phyloP scores from a whole-genome alignment of 2,329 filamentous ascomycete genomes.

The Fusarium sacchari region DNA sequence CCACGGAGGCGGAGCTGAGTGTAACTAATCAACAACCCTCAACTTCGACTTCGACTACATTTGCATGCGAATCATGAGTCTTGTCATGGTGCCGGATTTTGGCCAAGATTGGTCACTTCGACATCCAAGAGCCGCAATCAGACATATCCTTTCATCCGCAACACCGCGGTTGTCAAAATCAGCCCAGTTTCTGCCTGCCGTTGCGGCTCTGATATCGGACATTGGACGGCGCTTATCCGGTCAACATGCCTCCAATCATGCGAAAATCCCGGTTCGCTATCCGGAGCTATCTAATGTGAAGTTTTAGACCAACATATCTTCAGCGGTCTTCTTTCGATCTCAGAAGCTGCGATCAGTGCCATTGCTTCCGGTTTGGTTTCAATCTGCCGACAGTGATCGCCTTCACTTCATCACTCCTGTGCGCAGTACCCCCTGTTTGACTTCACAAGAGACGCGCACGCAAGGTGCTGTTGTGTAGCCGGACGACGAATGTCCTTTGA shows the following conservation, averaged over 20 bases:
- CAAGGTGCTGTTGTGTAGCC: slow-evolving; percentile 21
- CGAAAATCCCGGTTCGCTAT: slow-evolving; percentile 3
- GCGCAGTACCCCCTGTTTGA: neutral
- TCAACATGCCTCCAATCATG: neutral
- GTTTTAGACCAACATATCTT: neutral
- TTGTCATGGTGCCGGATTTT: slow-evolving; percentile 4
- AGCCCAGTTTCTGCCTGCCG: neutral
- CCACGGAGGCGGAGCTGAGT: slow-evolving; percentile 2
- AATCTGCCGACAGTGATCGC: slow-evolving; percentile 3
- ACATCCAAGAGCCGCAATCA: slow-evolving; percentile 13
- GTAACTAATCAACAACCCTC: neutral
- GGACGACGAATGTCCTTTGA: slow-evolving; percentile 2
- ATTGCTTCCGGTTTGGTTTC: slow-evolving; percentile 1
- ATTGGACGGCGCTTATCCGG: slow-evolving; percentile 11
- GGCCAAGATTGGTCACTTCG: slow-evolving; percentile 13
- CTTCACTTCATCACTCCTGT: slow-evolving; percentile 11
- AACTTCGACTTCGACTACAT: neutral
- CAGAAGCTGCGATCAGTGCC: neutral
- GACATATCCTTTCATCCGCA: slow-evolving; percentile 27
- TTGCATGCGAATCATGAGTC: neutral
- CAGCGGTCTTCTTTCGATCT: neutral
- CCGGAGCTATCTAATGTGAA: slow-evolving; percentile 10
- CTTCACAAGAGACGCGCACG: slow-evolving; percentile 11
- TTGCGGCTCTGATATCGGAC: slow-evolving; percentile 14
- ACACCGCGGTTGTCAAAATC: slow-evolving; percentile 7